phyloP scores from a whole-genome alignment of 108 stramenopile species.

The Skeletonema costatum region DNA sequence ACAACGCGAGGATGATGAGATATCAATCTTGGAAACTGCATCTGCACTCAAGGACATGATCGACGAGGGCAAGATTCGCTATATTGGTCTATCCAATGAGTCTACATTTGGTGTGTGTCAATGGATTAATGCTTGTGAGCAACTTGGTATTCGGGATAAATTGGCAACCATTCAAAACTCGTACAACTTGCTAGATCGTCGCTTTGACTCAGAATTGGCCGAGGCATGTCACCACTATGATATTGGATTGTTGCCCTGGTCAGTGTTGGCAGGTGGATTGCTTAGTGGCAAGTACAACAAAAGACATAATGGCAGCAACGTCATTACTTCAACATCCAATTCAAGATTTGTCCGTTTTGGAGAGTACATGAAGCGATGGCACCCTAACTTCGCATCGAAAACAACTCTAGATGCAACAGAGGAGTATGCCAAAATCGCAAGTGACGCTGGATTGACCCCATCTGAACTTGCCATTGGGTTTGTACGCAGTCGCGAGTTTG shows the following conservation, averaged over 20 bases:
- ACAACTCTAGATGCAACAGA: constrained; percentile 63
- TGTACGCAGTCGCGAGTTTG: constrained; percentile 71
- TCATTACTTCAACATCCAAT: constrained; percentile 29
- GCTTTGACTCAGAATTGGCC: constrained; percentile 82
- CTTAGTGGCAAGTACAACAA: constrained; percentile 81
- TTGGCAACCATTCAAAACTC: constrained; percentile 85
- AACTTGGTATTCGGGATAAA: constrained; percentile 62
- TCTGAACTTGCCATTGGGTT: constrained; percentile 84
- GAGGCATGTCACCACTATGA: constrained; percentile 89
- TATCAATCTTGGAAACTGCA: constrained; percentile 36
- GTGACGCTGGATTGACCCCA: constrained; percentile 69
- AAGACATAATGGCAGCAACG: neutral
- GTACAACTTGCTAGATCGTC: constrained; percentile 83
- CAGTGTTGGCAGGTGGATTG: constrained; percentile 88
- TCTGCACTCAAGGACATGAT: constrained; percentile 78
- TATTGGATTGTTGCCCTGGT: constrained; percentile 86
- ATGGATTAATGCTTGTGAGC: constrained; percentile 45
- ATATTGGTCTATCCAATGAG: constrained; percentile 90
- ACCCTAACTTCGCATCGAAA: constrained; percentile 49
- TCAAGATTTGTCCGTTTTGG: constrained; percentile 76
- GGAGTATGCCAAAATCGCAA: constrained; percentile 77
- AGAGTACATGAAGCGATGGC: constrained; percentile 87
- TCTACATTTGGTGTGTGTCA: constrained; percentile 88
- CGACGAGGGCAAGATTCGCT: constrained; percentile 79
- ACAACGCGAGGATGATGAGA: constrained; percentile 21